Conservation (phyloP, 2,329 filamentous ascomycete species). For the Acrocalymma vagum region DNA sequence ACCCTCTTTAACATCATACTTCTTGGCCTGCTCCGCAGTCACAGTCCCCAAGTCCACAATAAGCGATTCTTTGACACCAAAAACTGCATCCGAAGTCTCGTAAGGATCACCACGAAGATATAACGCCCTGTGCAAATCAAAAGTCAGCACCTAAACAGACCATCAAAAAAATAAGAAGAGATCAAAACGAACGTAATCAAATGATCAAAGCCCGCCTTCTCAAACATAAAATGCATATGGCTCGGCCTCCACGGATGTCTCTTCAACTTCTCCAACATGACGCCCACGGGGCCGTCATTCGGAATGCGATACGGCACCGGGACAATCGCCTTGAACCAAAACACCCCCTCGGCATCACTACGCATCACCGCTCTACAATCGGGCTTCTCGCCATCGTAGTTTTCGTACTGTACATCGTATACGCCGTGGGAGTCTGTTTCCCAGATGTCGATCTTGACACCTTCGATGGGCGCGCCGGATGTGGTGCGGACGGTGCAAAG, state of each 20-base stretch:
- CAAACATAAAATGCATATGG: conserved; percentile 71
- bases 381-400: conserved; percentile 62
- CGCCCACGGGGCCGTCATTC: conserved; percentile 76
- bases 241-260: conserved; percentile 48
- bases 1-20: conserved; percentile 68
- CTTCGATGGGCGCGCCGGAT: conserved; percentile 67
- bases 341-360: conserved; percentile 74
- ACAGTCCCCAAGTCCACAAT: conserved; percentile 49
- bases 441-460: conserved; percentile 82
- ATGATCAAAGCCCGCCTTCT: conserved; percentile 64
- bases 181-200: conserved; percentile 76
- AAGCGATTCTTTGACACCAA: conserved; percentile 84
- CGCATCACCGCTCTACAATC: conserved; percentile 77
- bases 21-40: conserved; percentile 32
- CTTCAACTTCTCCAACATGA: conserved; percentile 35
- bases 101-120: conserved; percentile 83
- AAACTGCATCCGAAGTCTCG: conserved; percentile 84
- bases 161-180: conserved; percentile 1
- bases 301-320: conserved; percentile 89
- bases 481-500: conserved; percentile 77
- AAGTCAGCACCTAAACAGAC: conserved; percentile 1
- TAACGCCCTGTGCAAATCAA: conserved; percentile 68
- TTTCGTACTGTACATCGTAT: conserved; percentile 82
- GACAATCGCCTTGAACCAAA: conserved; percentile 87
- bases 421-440: conserved; percentile 82